A percentile compares a stretch with the other conserved stretches of the same genome.
These are phyloP conservation scores for Colletotrichum kahawae DNA, from an alignment of 2,329 filamentous ascomycete genomes.

Conservation along the genomic window DNA sequence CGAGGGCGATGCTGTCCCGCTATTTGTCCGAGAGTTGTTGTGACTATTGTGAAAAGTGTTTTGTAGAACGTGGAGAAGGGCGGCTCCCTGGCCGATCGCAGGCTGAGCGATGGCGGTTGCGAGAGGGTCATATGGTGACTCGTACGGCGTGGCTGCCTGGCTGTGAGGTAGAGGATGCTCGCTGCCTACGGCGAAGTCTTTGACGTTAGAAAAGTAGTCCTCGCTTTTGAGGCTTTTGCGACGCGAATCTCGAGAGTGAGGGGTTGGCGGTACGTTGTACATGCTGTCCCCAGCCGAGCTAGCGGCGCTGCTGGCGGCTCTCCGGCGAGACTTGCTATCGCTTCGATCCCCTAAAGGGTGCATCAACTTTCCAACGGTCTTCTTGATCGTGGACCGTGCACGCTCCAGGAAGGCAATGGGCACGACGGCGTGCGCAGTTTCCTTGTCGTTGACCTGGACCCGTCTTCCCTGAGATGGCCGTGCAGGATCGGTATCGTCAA, in stretches of 20 bases:
- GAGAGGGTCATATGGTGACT: constrained; percentile 45
- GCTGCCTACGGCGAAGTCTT: constrained; percentile 45
- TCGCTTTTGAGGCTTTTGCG: constrained; percentile 59
- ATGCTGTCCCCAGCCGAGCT: constrained; percentile 67
- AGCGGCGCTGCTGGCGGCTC: constrained; percentile 66
- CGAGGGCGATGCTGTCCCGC: constrained; percentile 13
- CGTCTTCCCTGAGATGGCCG: constrained; percentile 78
- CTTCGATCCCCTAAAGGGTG: constrained; percentile 62
- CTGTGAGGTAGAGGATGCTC: constrained; percentile 77
- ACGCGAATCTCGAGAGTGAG: constrained; percentile 57
- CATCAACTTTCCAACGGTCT: constrained; percentile 68
- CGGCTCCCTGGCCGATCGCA: neutral
- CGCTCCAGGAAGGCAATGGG: constrained; percentile 87
- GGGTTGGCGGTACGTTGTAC: constrained; percentile 50
- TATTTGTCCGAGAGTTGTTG: constrained; percentile 2
- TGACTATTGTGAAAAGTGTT: neutral
- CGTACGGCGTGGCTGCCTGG: constrained; percentile 71
- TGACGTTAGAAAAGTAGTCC: constrained; percentile 56
- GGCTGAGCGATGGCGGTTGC: constrained; percentile 34
- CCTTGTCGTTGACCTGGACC: constrained; percentile 90
- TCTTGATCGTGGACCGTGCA: constrained; percentile 78
- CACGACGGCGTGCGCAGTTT: constrained; percentile 89
- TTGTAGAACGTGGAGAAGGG: neutral
- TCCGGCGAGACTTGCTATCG: constrained; percentile 57
- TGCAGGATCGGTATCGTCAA: constrained; percentile 91